A percentile compares a stretch with the other conserved stretches of the same genome.
These are phyloP conservation scores for Digitaria exilis DNA, from an alignment of 202 grass and related monocot species.

Conservation along the genomic window DNA sequence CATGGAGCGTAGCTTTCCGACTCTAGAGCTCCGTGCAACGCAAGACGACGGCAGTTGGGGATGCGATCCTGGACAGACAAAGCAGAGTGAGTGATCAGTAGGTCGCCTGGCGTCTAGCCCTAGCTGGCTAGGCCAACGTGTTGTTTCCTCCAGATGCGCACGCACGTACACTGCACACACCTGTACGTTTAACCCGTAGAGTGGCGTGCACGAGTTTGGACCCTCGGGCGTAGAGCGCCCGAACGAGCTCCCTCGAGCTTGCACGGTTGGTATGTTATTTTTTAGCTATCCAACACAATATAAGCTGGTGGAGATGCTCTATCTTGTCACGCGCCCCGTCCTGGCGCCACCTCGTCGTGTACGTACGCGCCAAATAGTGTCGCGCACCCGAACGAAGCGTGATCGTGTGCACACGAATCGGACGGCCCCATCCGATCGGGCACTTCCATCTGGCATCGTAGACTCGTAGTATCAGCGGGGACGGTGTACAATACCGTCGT, in stretches of 20 bases:
- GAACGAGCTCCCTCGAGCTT: too few species aligned
- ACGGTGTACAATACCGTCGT: too few species aligned
- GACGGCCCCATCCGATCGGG: background rate
- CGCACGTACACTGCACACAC: background rate
- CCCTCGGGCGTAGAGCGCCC: background rate
- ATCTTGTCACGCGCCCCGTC: background rate
- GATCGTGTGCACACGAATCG: background rate
- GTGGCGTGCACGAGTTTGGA: slow-evolving; percentile 9
- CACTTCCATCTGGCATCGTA: background rate
- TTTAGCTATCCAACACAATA: too few species aligned
- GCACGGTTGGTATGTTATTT: too few species aligned
- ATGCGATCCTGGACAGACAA: background rate
- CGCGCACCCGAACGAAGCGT: background rate
- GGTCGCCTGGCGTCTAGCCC: background rate
- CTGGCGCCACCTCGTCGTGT: background rate
- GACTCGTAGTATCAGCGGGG: background rate
- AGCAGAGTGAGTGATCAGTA: too few species aligned
- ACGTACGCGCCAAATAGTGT: background rate
- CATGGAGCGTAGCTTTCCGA: too few species aligned
- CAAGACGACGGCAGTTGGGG: background rate
- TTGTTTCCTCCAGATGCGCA: background rate
- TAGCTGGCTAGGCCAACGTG: background rate
- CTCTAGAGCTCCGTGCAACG: background rate
- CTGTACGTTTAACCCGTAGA: background rate
- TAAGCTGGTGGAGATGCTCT: too few species aligned